Evolutionary conservation across 805 yeast genomes (phyloP).

Genomic region (Yarrowia deformans): DNA sequence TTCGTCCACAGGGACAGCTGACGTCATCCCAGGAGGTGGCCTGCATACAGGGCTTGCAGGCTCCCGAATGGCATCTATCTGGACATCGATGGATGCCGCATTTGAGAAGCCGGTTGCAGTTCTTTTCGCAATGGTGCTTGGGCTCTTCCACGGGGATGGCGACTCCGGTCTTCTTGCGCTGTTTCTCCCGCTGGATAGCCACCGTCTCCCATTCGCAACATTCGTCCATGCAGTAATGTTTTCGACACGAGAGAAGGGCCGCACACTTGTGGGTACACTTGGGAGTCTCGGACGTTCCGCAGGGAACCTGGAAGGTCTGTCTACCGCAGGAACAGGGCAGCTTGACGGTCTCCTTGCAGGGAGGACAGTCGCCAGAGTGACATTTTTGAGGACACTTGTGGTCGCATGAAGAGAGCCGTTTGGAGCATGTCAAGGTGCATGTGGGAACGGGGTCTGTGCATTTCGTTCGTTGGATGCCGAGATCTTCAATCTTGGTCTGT

Average conservation of each 20-base stretch:
- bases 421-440: constrained; percentile 71
- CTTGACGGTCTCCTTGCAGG: constrained; percentile 64
- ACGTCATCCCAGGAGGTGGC: constrained; percentile 75
- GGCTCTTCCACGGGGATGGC: constrained; percentile 66
- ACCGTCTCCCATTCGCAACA: constrained; percentile 75
- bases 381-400: constrained; percentile 71
- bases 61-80: constrained; percentile 78
- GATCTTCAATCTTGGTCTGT: constrained; percentile 55
- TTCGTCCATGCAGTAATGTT: constrained; percentile 71
- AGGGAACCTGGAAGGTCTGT: constrained; percentile 63
- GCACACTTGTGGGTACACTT: constrained; percentile 74
- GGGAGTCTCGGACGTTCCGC: constrained; percentile 64
- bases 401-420: constrained; percentile 68
- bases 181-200: constrained; percentile 64
- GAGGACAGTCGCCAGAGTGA: constrained; percentile 78
- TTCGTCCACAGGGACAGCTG: constrained; percentile 80
- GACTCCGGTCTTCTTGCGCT: constrained; percentile 58
- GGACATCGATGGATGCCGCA: constrained; percentile 77
- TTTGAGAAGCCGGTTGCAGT: constrained; percentile 65
- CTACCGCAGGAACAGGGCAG: constrained; percentile 68
- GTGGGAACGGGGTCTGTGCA: constrained; percentile 85
- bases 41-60: constrained; percentile 81
- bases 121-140: constrained; percentile 71
- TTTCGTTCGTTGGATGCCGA: constrained; percentile 55
- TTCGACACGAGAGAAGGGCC: constrained; percentile 76